These are phyloP conservation scores for Russula virescens DNA, from an alignment of 768 basidiomycete species.

Conservation along the genomic window DNA sequence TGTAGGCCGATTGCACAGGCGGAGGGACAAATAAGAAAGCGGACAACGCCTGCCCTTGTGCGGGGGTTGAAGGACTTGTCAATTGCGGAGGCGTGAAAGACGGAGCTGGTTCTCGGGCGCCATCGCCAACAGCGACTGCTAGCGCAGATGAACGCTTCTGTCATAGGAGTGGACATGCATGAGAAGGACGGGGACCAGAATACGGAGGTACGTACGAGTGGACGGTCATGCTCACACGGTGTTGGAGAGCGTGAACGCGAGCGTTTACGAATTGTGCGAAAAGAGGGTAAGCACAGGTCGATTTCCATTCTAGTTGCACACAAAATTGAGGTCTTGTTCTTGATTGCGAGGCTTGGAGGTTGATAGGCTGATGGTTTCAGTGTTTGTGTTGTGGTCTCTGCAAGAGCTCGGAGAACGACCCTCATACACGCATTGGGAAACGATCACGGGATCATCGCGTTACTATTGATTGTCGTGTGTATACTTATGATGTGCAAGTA, in stretches of 20 bases:
- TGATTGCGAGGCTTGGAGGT: not conserved
- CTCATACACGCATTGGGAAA: too few relatives aligned
- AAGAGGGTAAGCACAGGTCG: slow-evolving; percentile 46
- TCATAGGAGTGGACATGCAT: not conserved
- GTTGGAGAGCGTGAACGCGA: slow-evolving; percentile 31
- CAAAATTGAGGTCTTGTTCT: not conserved
- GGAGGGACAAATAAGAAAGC: not conserved
- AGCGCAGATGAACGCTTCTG: slow-evolving; percentile 50
- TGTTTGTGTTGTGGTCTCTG: too few relatives aligned
- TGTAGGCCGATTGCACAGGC: not conserved
- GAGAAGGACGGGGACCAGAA: not conserved
- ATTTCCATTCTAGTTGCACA: slow-evolving; percentile 44
- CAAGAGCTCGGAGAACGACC: too few relatives aligned
- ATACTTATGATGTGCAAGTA: too few relatives aligned
- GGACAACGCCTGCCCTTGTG: slow-evolving; percentile 23
- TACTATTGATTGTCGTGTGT: too few relatives aligned
- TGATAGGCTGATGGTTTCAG: too few relatives aligned
- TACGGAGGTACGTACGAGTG: slow-evolving; percentile 39
- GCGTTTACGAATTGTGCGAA: slow-evolving; percentile 30
- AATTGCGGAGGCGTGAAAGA: slow-evolving; percentile 16
- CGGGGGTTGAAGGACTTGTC: slow-evolving; percentile 25
- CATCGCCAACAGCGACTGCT: slow-evolving; percentile 35
- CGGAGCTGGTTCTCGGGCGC: slow-evolving; percentile 16
- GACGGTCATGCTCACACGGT: slow-evolving; percentile 42
- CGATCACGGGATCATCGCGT: slow-evolving; percentile 8